These are phyloP conservation scores for Cercophora samala DNA, from an alignment of 495 filamentous ascomycete species.

Conservation along the genomic window DNA sequence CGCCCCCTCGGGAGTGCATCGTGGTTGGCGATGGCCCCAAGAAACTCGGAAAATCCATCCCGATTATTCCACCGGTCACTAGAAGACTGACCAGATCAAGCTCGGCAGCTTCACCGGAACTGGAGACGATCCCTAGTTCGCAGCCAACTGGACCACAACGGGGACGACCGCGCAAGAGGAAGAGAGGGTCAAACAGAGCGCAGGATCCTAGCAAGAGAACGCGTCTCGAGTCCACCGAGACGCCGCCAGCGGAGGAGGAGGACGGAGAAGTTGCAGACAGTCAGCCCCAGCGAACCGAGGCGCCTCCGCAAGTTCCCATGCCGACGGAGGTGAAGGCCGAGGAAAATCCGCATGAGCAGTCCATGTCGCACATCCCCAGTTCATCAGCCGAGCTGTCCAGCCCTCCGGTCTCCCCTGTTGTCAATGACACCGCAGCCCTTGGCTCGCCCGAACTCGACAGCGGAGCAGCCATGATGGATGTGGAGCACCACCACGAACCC, in stretches of 20 bases:
- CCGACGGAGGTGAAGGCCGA: neutral
- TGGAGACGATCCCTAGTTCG: slow-evolving; percentile 19
- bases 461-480: slow-evolving; percentile 19
- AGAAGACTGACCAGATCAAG: slow-evolving; percentile 17
- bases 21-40: slow-evolving; percentile 28
- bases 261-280: slow-evolving; percentile 20
- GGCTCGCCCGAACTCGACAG: neutral
- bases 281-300: slow-evolving; percentile 1
- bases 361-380: neutral
- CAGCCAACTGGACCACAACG: slow-evolving; percentile 11
- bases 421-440: neutral
- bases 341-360: neutral
- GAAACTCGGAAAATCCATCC: slow-evolving; percentile 1
- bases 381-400: neutral
- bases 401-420: slow-evolving; percentile 3
- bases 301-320: neutral
- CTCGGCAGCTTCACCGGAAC: slow-evolving; percentile 8
- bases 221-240: slow-evolving; percentile 12
- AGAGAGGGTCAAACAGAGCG: neutral
- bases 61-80: neutral
- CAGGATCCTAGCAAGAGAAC: slow-evolving; percentile 23
- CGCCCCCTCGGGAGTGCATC: slow-evolving; percentile 26
- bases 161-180: neutral
- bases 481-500: slow-evolving; percentile 8
- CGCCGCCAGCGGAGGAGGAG: neutral